Evolutionary conservation across 768 basidiomycete genomes (phyloP).

Genomic region (Boletus rufocinnamomeus): DNA sequence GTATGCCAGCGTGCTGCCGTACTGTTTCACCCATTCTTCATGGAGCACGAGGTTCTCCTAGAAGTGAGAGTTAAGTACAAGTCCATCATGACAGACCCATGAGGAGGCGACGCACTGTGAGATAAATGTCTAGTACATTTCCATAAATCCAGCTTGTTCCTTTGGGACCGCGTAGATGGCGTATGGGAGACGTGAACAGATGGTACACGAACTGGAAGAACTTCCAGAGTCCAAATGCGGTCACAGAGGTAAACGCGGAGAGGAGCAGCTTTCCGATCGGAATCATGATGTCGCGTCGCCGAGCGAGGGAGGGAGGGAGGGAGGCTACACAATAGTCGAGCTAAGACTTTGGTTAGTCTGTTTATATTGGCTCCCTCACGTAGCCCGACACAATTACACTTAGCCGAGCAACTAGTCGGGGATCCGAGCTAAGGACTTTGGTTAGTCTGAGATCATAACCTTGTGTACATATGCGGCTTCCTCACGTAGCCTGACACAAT

Average conservation of each 20-base stretch:
- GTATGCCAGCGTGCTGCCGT: conserved; percentile 14
- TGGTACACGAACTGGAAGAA: conserved; percentile 28
- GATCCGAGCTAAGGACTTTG: no score
- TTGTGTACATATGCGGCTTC: no score
- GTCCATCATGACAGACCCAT: no score
- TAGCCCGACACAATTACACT: no score
- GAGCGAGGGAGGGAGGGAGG: no score
- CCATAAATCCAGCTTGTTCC: conserved; percentile 50
- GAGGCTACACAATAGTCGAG: no score
- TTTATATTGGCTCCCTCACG: no score
- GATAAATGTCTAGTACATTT: conserved; percentile 47
- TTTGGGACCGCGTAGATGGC: conserved; percentile 47
- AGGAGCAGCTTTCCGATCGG: conserved; percentile 2
- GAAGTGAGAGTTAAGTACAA: background rate
- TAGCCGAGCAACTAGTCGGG: no score
- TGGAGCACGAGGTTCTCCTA: conserved; percentile 11
- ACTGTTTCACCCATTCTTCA: conserved; percentile 20
- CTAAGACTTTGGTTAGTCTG: no score
- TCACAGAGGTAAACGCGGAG: conserved; percentile 1
- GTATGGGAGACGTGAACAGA: conserved; percentile 45
- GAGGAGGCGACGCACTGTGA: conserved; percentile 35
- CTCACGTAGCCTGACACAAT: no score
- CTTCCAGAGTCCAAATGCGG: conserved; percentile 11
- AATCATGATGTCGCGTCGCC: no score
- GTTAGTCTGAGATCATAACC: no score